Percentiles rank a stretch among this genome's conserved stretches.
phyloP scores from a whole-genome alignment of 2,329 filamentous ascomycete species.

The Ascosphaera apis region DNA sequence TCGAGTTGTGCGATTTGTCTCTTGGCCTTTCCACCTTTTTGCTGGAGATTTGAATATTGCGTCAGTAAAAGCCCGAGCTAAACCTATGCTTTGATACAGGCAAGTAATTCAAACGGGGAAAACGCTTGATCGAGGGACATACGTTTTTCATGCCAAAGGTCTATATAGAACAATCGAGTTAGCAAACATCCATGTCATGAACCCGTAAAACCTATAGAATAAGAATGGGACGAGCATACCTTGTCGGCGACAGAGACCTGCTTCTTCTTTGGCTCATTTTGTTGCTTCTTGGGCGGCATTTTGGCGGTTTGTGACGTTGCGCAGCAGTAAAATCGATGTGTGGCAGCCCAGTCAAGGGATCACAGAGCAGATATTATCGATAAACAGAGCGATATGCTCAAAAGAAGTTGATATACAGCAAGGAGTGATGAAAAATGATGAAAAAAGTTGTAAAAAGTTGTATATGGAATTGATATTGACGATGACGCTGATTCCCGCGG shows the following conservation, averaged over 20 bases:
- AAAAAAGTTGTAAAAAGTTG: no score
- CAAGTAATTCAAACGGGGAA: conserved; percentile 1
- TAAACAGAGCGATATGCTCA: no score
- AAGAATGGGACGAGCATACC: conserved; percentile 13
- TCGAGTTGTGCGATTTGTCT: conserved; percentile 72
- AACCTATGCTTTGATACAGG: not conserved
- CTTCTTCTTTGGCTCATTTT: conserved; percentile 23
- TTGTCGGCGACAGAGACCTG: conserved; percentile 54
- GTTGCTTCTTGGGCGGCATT: conserved; percentile 26
- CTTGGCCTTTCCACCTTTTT: conserved; percentile 81
- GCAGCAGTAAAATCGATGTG: not conserved
- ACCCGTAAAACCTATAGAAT: conserved; percentile 3
- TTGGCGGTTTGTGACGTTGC: conserved; percentile 9
- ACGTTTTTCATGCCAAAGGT: conserved; percentile 99
- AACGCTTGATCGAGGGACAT: conserved; percentile 10
- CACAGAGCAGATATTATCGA: no score
- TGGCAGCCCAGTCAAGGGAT: no score
- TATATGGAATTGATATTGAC: not conserved
- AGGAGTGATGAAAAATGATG: no score
- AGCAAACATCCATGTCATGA: conserved; percentile 4
- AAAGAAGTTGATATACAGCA: no score
- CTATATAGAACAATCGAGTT: conserved; percentile 11
- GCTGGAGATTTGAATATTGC: conserved; percentile 20
- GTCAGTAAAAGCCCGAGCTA: not conserved
- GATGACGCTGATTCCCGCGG: not conserved